A percentile compares a stretch with the other conserved stretches of the same genome.
Evolutionary conservation across 495 filamentous ascomycete species (phyloP).

Genomic region (Penicillium fimorum): DNA sequence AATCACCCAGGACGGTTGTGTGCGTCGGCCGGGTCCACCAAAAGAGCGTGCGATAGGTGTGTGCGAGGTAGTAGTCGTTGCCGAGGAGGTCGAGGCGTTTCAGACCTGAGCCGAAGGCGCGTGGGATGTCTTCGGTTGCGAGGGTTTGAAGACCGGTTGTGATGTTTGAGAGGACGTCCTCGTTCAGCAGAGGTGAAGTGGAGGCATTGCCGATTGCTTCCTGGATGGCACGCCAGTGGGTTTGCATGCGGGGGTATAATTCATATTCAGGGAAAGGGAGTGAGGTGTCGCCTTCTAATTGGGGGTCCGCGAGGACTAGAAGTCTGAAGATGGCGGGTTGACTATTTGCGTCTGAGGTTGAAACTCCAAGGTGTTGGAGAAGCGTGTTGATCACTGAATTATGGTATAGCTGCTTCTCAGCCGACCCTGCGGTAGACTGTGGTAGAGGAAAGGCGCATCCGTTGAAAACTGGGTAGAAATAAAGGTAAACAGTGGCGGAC

Average conservation of each 20-base stretch:
- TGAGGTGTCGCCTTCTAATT: slow-evolving; percentile 89
- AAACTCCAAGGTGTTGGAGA: slow-evolving; percentile 43
- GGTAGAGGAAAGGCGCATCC: slow-evolving; percentile 78
- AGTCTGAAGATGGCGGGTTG: slow-evolving; percentile 70
- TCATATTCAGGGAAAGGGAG: slow-evolving; percentile 62
- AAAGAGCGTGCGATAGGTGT: slow-evolving; percentile 81
- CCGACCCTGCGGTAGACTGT: slow-evolving; percentile 13
- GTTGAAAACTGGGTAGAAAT: slow-evolving; percentile 82
- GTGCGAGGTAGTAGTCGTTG: slow-evolving; percentile 92
- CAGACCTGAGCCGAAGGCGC: slow-evolving; percentile 57
- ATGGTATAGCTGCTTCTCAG: slow-evolving; percentile 6
- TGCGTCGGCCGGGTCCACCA: slow-evolving; percentile 86
- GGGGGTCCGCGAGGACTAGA: slow-evolving; percentile 88
- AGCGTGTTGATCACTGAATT: slow-evolving; percentile 48
- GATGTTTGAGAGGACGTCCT: slow-evolving; percentile 37
- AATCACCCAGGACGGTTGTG: slow-evolving; percentile 82
- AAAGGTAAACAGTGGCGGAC: slow-evolving; percentile 71
- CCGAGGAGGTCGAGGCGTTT: slow-evolving; percentile 87
- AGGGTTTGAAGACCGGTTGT: slow-evolving; percentile 51
- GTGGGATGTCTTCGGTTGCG: slow-evolving; percentile 62
- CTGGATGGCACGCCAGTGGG: slow-evolving; percentile 47
- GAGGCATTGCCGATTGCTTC: slow-evolving; percentile 19
- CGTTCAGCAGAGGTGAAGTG: slow-evolving; percentile 18
- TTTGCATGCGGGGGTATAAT: slow-evolving; percentile 56
- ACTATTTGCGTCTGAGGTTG: slow-evolving; percentile 24